These are phyloP conservation scores for Hysterium pulicare DNA, from an alignment of 2,329 filamentous ascomycete genomes.

Conservation along the genomic window DNA sequence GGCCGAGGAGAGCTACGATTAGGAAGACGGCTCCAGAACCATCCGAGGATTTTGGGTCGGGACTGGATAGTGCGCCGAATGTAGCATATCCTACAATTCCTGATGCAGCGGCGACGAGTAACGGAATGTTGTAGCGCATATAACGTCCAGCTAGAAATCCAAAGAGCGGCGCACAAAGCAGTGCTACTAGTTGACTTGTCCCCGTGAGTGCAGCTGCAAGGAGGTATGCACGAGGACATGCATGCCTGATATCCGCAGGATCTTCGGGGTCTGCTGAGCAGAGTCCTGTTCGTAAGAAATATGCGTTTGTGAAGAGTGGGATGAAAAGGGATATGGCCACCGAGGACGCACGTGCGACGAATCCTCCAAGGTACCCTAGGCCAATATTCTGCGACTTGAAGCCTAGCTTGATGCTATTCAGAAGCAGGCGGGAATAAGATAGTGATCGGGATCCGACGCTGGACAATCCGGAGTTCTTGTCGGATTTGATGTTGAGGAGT, in stretches of 20 bases:
- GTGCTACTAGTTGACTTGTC: slow-evolving; percentile 79
- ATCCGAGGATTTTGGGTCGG: slow-evolving; percentile 68
- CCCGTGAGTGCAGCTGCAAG: slow-evolving; percentile 84
- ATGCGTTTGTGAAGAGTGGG: slow-evolving; percentile 87
- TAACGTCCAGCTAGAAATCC: slow-evolving; percentile 76
- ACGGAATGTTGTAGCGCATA: slow-evolving; percentile 64
- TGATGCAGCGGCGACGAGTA: slow-evolving; percentile 67
- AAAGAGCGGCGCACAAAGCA: slow-evolving; percentile 82
- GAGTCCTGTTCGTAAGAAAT: slow-evolving; percentile 76
- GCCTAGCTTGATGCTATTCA: slow-evolving; percentile 54
- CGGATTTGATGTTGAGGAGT: slow-evolving; percentile 27
- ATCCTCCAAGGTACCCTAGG: slow-evolving; percentile 87
- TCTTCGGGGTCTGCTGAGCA: slow-evolving; percentile 53
- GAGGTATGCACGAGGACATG: slow-evolving; percentile 83
- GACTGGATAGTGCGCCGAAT: slow-evolving; percentile 74
- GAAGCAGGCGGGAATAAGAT: slow-evolving; percentile 49
- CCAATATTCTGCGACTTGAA: slow-evolving; percentile 74
- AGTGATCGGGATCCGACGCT: slow-evolving; percentile 55
- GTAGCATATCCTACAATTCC: slow-evolving; percentile 75
- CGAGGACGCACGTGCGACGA: slow-evolving; percentile 89
- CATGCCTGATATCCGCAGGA: slow-evolving; percentile 68
- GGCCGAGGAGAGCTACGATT: slow-evolving; percentile 75
- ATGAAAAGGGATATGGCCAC: slow-evolving; percentile 95
- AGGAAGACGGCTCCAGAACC: slow-evolving; percentile 69
- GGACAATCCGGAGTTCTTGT: slow-evolving; percentile 16